These are phyloP conservation scores for Arabidopsis thaliana DNA, from an alignment of 345 rosid species.

Conservation along the genomic window DNA sequence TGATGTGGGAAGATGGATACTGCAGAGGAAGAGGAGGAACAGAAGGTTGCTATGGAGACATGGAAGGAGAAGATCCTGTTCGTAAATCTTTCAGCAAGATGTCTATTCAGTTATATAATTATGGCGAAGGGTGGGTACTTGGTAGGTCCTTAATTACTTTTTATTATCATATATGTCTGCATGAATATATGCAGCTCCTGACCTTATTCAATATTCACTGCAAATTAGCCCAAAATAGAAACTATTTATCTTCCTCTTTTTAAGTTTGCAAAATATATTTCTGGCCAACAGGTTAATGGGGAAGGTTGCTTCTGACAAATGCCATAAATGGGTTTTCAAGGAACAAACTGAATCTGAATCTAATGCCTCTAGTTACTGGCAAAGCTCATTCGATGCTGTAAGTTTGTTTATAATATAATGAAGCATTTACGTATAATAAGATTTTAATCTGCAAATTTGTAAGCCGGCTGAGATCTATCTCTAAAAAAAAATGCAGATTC, in stretches of 20 bases:
- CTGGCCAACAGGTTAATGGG: conserved; percentile 84
- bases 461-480: conserved; percentile 5
- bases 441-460: conserved; percentile 10
- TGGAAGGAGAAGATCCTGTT: conserved; percentile 93
- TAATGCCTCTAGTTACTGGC: conserved; percentile 96
- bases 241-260: conserved; percentile 10
- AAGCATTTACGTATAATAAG: neutral
- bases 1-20: conserved; percentile 99
- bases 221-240: conserved; percentile 15
- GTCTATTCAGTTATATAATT: conserved; percentile 98
- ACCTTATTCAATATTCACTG: neutral
- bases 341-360: conserved; percentile 94
- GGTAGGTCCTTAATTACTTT: conserved; percentile 71
- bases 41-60: conserved; percentile 80
- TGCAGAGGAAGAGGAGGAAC: conserved; percentile 78
- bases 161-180: conserved; percentile 4
- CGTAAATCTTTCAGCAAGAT: conserved; percentile 98
- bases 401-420: conserved; percentile 18
- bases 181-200: conserved; percentile 10
- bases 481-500: conserved; percentile 63
- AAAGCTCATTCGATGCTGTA: conserved; percentile 98
- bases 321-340: conserved; percentile 99
- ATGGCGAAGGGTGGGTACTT: conserved; percentile 99
- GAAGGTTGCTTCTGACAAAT: conserved; percentile 98
- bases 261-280: conserved; percentile 27